Percentiles rank a stretch among this genome's conserved stretches.
phyloP scores from a whole-genome alignment of 139 green algal genomes.

The Ettlia oleoabundans region DNA sequence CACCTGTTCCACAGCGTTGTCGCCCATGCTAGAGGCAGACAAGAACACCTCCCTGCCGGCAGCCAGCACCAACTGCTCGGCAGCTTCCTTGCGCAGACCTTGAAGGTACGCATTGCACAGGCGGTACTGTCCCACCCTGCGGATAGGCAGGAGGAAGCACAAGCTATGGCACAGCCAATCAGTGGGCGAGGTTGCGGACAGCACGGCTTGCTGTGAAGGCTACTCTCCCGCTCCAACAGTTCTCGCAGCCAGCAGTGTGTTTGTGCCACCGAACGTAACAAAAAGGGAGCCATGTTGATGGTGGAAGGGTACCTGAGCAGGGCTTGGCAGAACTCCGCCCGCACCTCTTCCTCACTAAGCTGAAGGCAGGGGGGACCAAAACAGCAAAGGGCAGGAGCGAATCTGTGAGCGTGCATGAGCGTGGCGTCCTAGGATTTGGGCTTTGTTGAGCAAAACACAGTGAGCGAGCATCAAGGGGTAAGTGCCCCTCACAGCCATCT shows the following conservation, averaged over 20 bases:
- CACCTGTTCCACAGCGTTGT: slow-evolving; percentile 30
- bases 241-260: no score
- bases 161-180: not conserved
- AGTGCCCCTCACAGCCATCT: no score
- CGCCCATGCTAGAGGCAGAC: slow-evolving; percentile 2
- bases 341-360: slow-evolving; percentile 19
- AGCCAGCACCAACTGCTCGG: slow-evolving; percentile 43
- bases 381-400: no score
- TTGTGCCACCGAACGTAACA: not conserved
- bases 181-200: not conserved
- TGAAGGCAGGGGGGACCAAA: no score
- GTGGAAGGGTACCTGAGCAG: slow-evolving; percentile 32
- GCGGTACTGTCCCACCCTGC: slow-evolving; percentile 26
- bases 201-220: not conserved
- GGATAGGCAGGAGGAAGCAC: not conserved
- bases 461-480: no score
- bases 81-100: not conserved
- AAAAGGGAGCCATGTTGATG: not conserved
- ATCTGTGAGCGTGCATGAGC: no score
- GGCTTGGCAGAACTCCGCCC: slow-evolving; percentile 19
- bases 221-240: no score
- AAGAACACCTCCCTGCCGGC: slow-evolving; percentile 32
- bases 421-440: no score
- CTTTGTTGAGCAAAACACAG: no score
- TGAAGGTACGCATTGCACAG: slow-evolving; percentile 32